A percentile compares a stretch with the other conserved stretches of the same genome.
Evolutionary conservation across 73 alveolate genomes (phyloP).

Genomic region (Paramecium pentaurelia): DNA sequence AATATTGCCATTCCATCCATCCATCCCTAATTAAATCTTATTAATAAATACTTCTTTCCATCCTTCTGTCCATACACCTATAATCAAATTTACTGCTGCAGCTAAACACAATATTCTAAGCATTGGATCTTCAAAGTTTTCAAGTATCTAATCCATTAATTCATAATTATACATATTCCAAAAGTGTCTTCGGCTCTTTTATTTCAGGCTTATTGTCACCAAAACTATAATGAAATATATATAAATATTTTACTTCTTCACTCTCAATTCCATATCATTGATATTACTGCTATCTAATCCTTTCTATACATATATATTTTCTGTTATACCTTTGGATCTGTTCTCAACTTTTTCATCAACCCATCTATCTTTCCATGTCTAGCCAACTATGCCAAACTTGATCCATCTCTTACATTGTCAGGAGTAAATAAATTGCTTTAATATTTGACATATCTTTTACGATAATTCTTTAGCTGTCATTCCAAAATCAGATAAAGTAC

Average conservation of each 20-base stretch:
- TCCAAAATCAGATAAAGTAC: conserved; percentile 30
- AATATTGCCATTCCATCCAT: conserved; percentile 96
- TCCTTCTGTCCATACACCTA: conserved; percentile 94
- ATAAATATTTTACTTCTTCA: background rate
- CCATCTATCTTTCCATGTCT: conserved; percentile 76
- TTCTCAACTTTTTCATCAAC: conserved; percentile 65
- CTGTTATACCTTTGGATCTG: conserved; percentile 67
- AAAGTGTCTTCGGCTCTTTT: conserved; percentile 53
- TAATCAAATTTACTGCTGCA: conserved; percentile 88
- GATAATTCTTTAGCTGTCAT: conserved; percentile 44
- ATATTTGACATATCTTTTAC: background rate
- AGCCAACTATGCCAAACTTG: conserved; percentile 49
- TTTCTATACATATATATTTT: conserved; percentile 12
- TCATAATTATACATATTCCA: conserved; percentile 35
- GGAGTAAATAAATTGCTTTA: conserved; percentile 27
- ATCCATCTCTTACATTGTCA: conserved; percentile 60
- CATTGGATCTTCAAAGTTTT: conserved; percentile 93
- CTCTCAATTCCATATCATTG: background rate
- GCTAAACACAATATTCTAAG: conserved; percentile 90
- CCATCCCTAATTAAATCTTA: conserved; percentile 83
- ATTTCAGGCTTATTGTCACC: conserved; percentile 60
- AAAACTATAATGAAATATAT: background rate
- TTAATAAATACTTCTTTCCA: conserved; percentile 44
- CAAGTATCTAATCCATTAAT: conserved; percentile 65
- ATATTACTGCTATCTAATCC: conserved; percentile 27